A percentile compares a stretch with the other conserved stretches of the same genome.
Conservation (phyloP, 345 rosid genomes). For the Lagerstroemia speciosa region DNA sequence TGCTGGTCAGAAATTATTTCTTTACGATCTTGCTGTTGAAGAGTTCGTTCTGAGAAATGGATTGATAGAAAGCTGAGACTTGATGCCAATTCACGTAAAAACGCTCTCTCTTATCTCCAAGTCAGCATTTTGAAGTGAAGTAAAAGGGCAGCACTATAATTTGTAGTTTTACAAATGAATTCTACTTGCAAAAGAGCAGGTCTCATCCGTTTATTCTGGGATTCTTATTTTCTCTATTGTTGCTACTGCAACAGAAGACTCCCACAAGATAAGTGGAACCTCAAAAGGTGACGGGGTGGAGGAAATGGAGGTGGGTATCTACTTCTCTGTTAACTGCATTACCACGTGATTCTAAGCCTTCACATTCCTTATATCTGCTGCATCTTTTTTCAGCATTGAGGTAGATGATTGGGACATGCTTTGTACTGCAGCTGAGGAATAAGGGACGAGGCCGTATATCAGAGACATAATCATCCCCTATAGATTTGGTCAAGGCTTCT, state of each 20-base stretch:
- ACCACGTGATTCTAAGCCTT: not conserved
- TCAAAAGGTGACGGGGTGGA: not conserved
- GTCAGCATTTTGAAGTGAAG: not conserved
- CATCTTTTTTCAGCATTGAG: not conserved
- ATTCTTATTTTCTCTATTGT: not conserved
- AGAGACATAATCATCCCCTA: too few species aligned
- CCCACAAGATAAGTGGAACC: conserved; percentile 5
- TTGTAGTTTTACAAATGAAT: not conserved
- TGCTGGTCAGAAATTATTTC: not conserved
- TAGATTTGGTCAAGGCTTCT: too few species aligned
- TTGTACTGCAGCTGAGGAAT: too few species aligned
- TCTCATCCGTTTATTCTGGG: not conserved
- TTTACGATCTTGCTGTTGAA: not conserved
- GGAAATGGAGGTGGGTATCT: conserved; percentile 1
- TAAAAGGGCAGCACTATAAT: not conserved
- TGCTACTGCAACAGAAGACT: conserved; percentile 4
- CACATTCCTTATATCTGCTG: not conserved
- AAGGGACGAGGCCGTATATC: too few species aligned
- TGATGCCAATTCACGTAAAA: not conserved
- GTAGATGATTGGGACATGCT: not conserved
- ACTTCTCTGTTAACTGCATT: not conserved
- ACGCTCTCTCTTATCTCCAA: not conserved
- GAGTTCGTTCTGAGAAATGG: not conserved
- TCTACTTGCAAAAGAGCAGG: not conserved
- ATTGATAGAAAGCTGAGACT: not conserved